Conservation (phyloP, 208 protist genomes). For the Wallacemonas sp. region DNA sequence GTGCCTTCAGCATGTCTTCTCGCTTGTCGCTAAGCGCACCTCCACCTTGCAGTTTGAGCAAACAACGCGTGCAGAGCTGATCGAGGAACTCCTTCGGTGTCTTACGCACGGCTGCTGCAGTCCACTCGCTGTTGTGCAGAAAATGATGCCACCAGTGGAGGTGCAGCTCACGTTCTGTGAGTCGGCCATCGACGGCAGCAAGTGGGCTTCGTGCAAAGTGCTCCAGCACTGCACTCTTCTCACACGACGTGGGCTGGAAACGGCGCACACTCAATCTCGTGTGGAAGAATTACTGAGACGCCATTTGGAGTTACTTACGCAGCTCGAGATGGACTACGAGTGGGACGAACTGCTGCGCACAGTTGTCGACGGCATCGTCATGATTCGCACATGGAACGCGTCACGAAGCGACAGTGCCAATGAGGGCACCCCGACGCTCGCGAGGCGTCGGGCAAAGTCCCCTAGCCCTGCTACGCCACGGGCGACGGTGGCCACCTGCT, state of each 20-base stretch:
- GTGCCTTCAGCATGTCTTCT: conserved; percentile 31
- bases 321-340: conserved; percentile 67
- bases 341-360: conserved; percentile 80
- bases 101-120: conserved; percentile 43
- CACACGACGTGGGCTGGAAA: conserved; percentile 21
- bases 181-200: conserved; percentile 52
- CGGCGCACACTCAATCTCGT: conserved; percentile 11
- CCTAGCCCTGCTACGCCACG: too few relatives aligned
- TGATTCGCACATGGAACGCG: conserved; percentile 38
- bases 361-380: conserved; percentile 62
- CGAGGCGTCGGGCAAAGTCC: too few relatives aligned
- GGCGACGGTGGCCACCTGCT: neutral
- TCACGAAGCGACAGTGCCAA: too few relatives aligned
- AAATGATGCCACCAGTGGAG: conserved; percentile 40
- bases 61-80: conserved; percentile 55
- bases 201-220: conserved; percentile 70
- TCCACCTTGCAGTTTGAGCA: conserved; percentile 35
- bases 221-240: conserved; percentile 60
- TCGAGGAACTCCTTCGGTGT: conserved; percentile 79
- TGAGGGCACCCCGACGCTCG: too few relatives aligned
- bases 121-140: conserved; percentile 16
- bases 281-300: conserved; percentile 36
- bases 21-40: conserved; percentile 19
- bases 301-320: conserved; percentile 31
- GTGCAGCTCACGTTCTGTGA: conserved; percentile 73